Conservation (phyloP, 2,329 filamentous ascomycete species). For the Colletotrichum ledebouriae region DNA sequence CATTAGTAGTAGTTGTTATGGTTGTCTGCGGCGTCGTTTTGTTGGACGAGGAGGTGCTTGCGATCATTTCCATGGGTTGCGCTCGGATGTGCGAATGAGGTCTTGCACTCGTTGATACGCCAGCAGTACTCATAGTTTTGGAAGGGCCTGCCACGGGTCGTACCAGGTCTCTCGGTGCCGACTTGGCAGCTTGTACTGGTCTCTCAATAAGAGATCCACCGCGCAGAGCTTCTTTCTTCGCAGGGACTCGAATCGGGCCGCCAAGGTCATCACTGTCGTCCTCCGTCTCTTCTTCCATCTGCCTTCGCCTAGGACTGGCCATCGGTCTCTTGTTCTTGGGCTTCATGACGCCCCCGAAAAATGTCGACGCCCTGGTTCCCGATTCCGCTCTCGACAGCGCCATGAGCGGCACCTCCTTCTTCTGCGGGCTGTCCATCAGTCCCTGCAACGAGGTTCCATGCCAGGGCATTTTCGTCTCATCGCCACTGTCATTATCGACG, state of each 20-base stretch:
- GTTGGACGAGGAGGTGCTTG: constrained; percentile 44
- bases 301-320: constrained; percentile 27
- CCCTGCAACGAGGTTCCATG: constrained; percentile 55
- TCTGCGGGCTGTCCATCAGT: constrained; percentile 58
- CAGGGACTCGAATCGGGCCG: not conserved
- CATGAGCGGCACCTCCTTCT: constrained; percentile 46
- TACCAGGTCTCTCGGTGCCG: not conserved
- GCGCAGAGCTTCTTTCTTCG: not conserved
- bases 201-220: not conserved
- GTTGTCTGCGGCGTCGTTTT: constrained; percentile 46
- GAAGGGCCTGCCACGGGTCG: no score
- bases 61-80: not conserved
- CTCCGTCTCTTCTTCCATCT: constrained; percentile 13
- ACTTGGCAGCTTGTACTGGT: not conserved
- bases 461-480: constrained; percentile 47
- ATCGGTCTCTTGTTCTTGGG: constrained; percentile 36
- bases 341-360: constrained; percentile 42
- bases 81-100: not conserved
- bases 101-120: not conserved
- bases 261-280: constrained; percentile 38
- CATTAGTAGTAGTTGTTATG: not conserved
- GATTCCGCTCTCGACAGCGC: constrained; percentile 46
- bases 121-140: not conserved
- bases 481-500: constrained; percentile 49
- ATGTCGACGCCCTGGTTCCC: constrained; percentile 48